Conservation (phyloP, 352 stramenopile genomes). For the Poterioochromonas sp. region DNA sequence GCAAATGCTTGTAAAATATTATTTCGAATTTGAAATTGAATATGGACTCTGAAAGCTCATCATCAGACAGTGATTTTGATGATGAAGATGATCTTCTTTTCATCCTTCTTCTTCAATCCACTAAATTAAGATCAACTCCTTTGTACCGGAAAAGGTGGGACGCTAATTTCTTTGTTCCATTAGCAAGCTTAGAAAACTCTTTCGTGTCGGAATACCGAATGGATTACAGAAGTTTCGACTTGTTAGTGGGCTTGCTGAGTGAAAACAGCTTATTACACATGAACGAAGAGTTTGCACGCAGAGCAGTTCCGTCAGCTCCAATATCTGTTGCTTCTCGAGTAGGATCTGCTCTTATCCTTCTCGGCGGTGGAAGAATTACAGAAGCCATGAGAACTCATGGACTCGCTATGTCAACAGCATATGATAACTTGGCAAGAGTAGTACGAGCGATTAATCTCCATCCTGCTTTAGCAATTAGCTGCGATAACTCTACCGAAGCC, state of each 20-base stretch:
- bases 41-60: too few relatives aligned
- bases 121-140: too few relatives aligned
- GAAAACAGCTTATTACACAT: not conserved
- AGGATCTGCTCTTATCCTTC: not conserved
- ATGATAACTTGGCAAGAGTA: not conserved
- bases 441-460: not conserved
- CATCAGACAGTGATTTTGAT: too few relatives aligned
- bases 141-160: not conserved
- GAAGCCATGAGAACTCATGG: not conserved
- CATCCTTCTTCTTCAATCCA: too few relatives aligned
- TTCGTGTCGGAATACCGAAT: not conserved
- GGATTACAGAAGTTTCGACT: not conserved
- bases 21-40: too few relatives aligned
- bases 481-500: not conserved
- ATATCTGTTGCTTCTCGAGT: not conserved
- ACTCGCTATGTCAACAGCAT: not conserved
- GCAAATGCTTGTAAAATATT: too few relatives aligned
- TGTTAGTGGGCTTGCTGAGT: not conserved
- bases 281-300: not conserved
- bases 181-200: not conserved
- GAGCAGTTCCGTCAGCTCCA: not conserved
- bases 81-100: too few relatives aligned
- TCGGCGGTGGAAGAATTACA: not conserved
- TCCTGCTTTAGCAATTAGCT: not conserved
- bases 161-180: not conserved